phyloP scores from a whole-genome alignment of 768 basidiomycete genomes.

The Strobilomyces dryophilus region DNA sequence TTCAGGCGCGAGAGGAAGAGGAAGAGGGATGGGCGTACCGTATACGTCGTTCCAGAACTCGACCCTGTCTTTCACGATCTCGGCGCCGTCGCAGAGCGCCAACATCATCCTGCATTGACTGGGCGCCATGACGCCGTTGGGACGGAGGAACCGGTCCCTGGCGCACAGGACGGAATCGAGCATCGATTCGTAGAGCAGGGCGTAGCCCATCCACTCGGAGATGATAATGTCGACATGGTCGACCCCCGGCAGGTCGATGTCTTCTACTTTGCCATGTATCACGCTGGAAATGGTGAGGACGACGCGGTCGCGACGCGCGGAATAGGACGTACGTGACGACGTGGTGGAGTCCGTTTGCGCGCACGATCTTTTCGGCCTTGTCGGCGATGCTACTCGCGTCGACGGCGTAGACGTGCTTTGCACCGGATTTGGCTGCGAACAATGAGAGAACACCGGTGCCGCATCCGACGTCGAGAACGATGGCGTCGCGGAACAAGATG shows the following conservation, averaged over 20 bases:
- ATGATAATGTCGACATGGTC: constrained; percentile 89
- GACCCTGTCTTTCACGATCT: constrained; percentile 76
- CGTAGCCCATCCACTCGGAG: constrained; percentile 98
- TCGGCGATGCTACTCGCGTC: constrained; percentile 84
- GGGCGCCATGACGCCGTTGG: constrained; percentile 75
- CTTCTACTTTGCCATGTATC: constrained; percentile 87
- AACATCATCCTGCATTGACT: constrained; percentile 85
- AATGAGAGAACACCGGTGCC: constrained; percentile 92
- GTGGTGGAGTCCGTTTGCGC: constrained; percentile 65
- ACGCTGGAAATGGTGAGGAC: constrained; percentile 43
- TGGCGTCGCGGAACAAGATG: constrained; percentile 71
- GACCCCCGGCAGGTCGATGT: constrained; percentile 68
- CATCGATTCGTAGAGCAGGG: constrained; percentile 93
- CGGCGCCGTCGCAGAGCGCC: constrained; percentile 72
- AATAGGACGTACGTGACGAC: constrained; percentile 55
- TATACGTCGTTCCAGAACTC: constrained; percentile 91
- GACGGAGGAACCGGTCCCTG: constrained; percentile 78
- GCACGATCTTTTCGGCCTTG: constrained; percentile 75
- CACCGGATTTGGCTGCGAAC: constrained; percentile 86
- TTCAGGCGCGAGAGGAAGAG: not conserved
- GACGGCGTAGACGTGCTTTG: constrained; percentile 85
- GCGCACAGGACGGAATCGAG: constrained; percentile 91
- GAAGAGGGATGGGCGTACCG: constrained; percentile 43
- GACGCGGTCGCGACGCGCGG: not conserved
- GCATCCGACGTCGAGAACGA: constrained; percentile 94